These are phyloP conservation scores for Bacidia rubella DNA, from an alignment of 495 filamentous ascomycete genomes.

Conservation along the genomic window DNA sequence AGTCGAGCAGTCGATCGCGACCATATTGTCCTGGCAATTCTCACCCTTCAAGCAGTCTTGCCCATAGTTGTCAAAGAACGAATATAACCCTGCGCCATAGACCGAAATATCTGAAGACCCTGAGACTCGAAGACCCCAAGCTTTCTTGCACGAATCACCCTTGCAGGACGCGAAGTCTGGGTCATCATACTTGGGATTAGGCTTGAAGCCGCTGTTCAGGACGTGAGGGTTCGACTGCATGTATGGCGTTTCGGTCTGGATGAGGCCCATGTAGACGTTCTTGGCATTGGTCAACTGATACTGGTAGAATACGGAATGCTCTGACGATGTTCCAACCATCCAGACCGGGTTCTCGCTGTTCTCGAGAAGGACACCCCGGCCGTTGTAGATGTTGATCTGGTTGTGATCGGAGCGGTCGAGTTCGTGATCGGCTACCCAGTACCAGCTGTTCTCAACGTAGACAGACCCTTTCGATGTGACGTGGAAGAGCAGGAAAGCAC, in stretches of 20 bases:
- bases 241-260: conserved; percentile 90
- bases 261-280: conserved; percentile 72
- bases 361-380: conserved; percentile 73
- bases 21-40: conserved; percentile 76
- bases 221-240: conserved; percentile 77
- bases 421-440: conserved; percentile 90
- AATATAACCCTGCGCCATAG: conserved; percentile 72
- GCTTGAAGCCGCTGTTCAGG: conserved; percentile 51
- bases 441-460: conserved; percentile 89
- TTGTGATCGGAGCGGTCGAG: conserved; percentile 63
- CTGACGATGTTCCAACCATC: conserved; percentile 67
- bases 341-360: conserved; percentile 35
- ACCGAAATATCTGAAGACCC: conserved; percentile 53
- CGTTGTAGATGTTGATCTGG: conserved; percentile 87
- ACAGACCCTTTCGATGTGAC: conserved; percentile 54
- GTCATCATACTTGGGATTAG: conserved; percentile 52
- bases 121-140: conserved; percentile 73
- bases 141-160: conserved; percentile 53
- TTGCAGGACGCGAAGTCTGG: conserved; percentile 59
- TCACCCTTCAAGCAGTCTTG: conserved; percentile 63
- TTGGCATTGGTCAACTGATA: conserved; percentile 72
- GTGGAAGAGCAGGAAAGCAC: conserved; percentile 72
- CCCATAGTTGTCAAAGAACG: conserved; percentile 75
- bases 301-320: conserved; percentile 84
- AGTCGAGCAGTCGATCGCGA: conserved; percentile 59